Evolutionary conservation across 2,329 filamentous ascomycete genomes (phyloP).

Genomic region (Ophiosphaerella narmari): DNA sequence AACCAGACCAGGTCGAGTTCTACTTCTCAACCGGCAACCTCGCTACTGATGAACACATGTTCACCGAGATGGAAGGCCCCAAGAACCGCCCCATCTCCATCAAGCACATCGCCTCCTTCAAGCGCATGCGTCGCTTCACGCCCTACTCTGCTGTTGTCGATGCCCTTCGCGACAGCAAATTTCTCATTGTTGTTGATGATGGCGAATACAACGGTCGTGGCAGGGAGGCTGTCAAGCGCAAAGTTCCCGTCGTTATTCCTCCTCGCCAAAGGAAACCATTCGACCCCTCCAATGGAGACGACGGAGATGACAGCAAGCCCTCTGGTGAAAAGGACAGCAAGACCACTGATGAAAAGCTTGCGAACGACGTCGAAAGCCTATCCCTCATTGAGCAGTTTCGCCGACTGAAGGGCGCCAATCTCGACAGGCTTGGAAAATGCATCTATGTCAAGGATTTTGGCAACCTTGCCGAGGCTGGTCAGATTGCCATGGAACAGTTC

Average conservation of each 20-base stretch:
- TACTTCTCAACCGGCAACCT: constrained; percentile 95
- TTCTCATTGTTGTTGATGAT: constrained; percentile 75
- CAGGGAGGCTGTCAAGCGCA: constrained; percentile 65
- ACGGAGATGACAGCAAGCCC: no score
- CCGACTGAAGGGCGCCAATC: constrained; percentile 59
- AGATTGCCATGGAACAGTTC: constrained; percentile 93
- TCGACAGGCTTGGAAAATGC: constrained; percentile 71
- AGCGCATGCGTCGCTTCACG: constrained; percentile 95
- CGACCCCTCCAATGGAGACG: no score
- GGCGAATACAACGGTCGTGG: constrained; percentile 59
- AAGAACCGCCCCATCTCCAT: constrained; percentile 82
- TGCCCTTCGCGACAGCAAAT: constrained; percentile 76
- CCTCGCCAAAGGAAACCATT: not conserved
- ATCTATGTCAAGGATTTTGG: constrained; percentile 96
- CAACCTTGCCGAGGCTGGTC: constrained; percentile 78
- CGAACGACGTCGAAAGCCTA: constrained; percentile 36
- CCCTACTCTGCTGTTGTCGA: constrained; percentile 81
- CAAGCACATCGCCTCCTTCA: constrained; percentile 80
- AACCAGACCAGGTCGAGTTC: constrained; percentile 76
- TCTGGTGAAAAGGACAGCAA: no score
- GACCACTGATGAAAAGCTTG: not conserved
- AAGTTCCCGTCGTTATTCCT: constrained; percentile 61
- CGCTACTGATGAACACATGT: constrained; percentile 84
- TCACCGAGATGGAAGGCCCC: constrained; percentile 74
- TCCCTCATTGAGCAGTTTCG: constrained; percentile 50